Conservation (phyloP, 768 basidiomycete genomes). For the Auriscalpium orientale region DNA sequence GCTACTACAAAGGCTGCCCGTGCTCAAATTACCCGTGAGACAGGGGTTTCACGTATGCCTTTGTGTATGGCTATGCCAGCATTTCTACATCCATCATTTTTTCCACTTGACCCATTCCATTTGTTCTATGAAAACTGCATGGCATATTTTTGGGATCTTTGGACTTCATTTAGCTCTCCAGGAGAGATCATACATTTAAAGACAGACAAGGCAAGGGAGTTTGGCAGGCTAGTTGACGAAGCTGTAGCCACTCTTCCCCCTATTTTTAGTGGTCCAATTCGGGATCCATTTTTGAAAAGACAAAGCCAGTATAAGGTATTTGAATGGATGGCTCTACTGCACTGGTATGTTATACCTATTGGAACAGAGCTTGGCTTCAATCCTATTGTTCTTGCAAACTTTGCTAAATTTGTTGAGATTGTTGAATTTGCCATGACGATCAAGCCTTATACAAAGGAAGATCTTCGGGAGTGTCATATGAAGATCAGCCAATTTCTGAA, state of each 20-base stretch:
- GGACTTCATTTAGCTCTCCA: neutral
- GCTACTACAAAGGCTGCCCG: neutral
- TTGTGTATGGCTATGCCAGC: neutral
- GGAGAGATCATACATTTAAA: neutral
- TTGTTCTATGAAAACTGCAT: neutral
- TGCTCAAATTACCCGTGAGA: neutral
- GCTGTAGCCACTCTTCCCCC: neutral
- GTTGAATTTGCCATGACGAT: neutral
- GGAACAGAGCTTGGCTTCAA: neutral
- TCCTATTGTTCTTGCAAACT: conserved; percentile 8
- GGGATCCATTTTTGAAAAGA: neutral
- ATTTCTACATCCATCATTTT: neutral
- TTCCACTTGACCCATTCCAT: neutral
- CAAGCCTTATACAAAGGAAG: neutral
- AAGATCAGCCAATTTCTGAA: neutral
- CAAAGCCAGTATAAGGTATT: neutral
- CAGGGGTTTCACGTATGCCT: neutral
- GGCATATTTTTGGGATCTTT: neutral
- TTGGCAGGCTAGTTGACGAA: neutral
- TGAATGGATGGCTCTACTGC: neutral
- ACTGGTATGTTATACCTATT: neutral
- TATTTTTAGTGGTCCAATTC: neutral
- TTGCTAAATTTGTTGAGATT: neutral
- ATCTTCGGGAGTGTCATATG: neutral
- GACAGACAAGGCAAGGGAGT: neutral